Percentiles rank a stretch among this genome's conserved stretches.
Evolutionary conservation across 78 protist genomes (phyloP).

Genomic region (Cyanophora paradoxa): DNA sequence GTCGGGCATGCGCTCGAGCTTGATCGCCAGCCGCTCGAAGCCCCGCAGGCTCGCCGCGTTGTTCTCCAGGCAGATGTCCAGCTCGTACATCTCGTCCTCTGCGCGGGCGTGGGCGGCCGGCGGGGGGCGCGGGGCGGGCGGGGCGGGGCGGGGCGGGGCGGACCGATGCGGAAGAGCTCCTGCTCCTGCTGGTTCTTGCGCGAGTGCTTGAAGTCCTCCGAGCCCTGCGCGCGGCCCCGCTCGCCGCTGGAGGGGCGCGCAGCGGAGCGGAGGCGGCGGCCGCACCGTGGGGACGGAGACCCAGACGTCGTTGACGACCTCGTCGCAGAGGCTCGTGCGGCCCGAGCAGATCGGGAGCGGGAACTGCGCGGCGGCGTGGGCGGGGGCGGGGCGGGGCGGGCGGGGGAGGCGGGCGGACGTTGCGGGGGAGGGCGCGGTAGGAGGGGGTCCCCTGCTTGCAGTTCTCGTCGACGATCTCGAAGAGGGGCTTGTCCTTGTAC

Average conservation of each 20-base stretch:
- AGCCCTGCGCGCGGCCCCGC: too few relatives aligned
- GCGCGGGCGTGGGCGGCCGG: conserved; percentile 40
- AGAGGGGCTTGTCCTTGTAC: too few relatives aligned
- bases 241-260: too few relatives aligned
- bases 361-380: neutral
- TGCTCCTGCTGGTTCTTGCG: conserved; percentile 67
- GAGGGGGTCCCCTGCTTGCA: too few relatives aligned
- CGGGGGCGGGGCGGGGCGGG: too few relatives aligned
- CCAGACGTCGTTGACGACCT: conserved; percentile 74
- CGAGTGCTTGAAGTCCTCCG: conserved; percentile 63
- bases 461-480: too few relatives aligned
- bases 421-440: neutral
- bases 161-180: conserved; percentile 30
- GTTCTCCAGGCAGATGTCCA: conserved; percentile 70
- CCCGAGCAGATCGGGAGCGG: conserved; percentile 14
- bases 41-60: conserved; percentile 44
- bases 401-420: neutral
- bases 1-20: conserved; percentile 18
- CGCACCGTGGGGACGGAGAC: conserved; percentile 67
- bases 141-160: too few relatives aligned
- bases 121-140: conserved; percentile 2
- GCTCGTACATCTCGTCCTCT: conserved; percentile 82
- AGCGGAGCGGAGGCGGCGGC: too few relatives aligned
- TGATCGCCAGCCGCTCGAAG: conserved; percentile 28
- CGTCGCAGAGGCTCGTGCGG: conserved; percentile 32